A percentile compares a stretch with the other conserved stretches of the same genome.
phyloP scores from a whole-genome alignment of 148 eudicot genomes.

The Vaccinium myrtillus region DNA sequence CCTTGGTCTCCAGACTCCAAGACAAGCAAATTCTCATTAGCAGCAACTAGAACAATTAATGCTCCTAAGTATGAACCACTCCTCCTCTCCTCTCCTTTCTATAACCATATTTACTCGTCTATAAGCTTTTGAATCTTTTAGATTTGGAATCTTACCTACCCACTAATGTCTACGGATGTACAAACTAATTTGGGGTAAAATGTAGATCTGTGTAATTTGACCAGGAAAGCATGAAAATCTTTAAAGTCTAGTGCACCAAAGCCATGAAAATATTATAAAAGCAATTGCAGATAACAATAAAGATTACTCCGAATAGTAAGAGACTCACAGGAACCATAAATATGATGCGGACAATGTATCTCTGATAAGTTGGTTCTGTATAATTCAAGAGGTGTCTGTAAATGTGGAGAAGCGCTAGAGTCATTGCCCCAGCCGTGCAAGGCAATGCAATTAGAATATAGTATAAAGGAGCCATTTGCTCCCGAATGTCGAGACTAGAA shows the following conservation, averaged over 20 bases:
- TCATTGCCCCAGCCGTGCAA: conserved; percentile 82
- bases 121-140: background rate
- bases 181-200: background rate
- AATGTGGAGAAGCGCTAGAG: conserved; percentile 73
- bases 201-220: background rate
- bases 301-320: background rate
- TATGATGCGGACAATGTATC: conserved; percentile 94
- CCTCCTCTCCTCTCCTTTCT: background rate
- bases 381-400: conserved; percentile 85
- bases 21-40: background rate
- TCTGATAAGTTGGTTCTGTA: conserved; percentile 91
- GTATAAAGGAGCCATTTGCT: conserved; percentile 67
- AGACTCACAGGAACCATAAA: conserved; percentile 99
- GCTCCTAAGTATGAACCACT: background rate
- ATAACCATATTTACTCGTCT: background rate
- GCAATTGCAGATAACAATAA: background rate
- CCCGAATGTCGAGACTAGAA: conserved; percentile 13
- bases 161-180: background rate
- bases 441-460: conserved; percentile 77
- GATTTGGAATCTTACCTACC: background rate
- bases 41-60: background rate
- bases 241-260: background rate
- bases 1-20: background rate
- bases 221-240: background rate
- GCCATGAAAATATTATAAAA: background rate